Percentiles rank a stretch among this genome's conserved stretches.
These are phyloP conservation scores for Fusarium nurragi DNA, from an alignment of 2,329 filamentous ascomycete genomes.

Conservation along the genomic window DNA sequence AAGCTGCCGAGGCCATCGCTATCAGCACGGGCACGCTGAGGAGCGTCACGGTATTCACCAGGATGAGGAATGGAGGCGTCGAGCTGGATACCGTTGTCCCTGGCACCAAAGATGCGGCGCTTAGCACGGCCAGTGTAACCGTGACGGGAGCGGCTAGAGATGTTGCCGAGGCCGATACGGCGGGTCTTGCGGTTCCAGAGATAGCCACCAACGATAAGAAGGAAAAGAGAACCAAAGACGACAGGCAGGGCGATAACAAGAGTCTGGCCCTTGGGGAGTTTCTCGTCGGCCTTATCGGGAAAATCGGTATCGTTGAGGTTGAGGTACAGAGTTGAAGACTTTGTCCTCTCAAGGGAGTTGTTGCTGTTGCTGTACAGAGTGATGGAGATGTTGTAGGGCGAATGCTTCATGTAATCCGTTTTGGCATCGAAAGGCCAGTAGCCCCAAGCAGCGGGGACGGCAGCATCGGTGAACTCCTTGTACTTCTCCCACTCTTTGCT, in stretches of 20 bases:
- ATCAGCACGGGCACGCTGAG: conserved; percentile 48
- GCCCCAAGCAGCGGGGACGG: conserved; percentile 55
- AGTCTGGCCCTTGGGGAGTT: conserved; percentile 50
- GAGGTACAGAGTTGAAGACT: conserved; percentile 56
- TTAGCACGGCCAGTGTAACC: conserved; percentile 56
- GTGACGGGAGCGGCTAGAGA: conserved; percentile 58
- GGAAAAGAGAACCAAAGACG: conserved; percentile 57
- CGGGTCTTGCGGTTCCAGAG: conserved; percentile 65
- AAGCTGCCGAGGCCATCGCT: conserved; percentile 62
- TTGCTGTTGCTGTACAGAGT: conserved; percentile 53
- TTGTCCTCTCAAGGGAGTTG: conserved; percentile 49
- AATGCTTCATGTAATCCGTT: conserved; percentile 49
- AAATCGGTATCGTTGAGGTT: conserved; percentile 47
- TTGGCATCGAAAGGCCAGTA: conserved; percentile 59
- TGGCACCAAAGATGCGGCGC: conserved; percentile 49
- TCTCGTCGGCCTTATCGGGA: conserved; percentile 50
- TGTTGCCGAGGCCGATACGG: conserved; percentile 60
- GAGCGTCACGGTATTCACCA: conserved; percentile 51
- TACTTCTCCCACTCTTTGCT: conserved; percentile 48
- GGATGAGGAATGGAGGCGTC: conserved; percentile 48
- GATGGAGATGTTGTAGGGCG: conserved; percentile 60
- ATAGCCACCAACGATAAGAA: conserved; percentile 64
- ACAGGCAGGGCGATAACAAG: conserved; percentile 64
- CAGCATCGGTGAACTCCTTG: conserved; percentile 50
- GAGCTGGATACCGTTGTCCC: conserved; percentile 57